These are phyloP conservation scores for Melastoma candidum DNA, from an alignment of 441 rosid genomes.

Conservation along the genomic window DNA sequence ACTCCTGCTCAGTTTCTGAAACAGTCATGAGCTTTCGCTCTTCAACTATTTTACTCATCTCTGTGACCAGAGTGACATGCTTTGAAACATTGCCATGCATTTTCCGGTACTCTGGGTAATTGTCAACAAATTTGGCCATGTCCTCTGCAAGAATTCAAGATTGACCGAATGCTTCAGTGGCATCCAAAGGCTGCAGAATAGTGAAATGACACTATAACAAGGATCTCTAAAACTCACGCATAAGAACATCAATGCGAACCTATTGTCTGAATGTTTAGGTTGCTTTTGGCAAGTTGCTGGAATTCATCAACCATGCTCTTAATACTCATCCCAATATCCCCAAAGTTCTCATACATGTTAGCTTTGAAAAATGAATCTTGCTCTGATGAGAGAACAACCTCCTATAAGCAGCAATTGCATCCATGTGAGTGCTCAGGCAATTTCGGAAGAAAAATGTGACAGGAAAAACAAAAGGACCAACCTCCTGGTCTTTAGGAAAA, in stretches of 20 bases:
- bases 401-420: slow-evolving; percentile 31
- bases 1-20: slow-evolving; percentile 93
- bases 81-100: slow-evolving; percentile 99
- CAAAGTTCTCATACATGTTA: slow-evolving; percentile 90
- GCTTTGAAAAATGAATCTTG: slow-evolving; percentile 85
- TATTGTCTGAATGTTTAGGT: slow-evolving; percentile 86
- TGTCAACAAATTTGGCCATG: slow-evolving; percentile 97
- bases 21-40: slow-evolving; percentile 87
- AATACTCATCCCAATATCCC: slow-evolving; percentile 94
- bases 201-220: slow-evolving; percentile 2
- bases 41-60: slow-evolving; percentile 96
- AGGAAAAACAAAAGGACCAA: slow-evolving; percentile 17
- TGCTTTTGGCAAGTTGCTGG: slow-evolving; percentile 93
- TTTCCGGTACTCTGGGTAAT: slow-evolving; percentile 87
- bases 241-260: slow-evolving; percentile 33
- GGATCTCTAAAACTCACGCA: slow-evolving; percentile 3
- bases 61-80: slow-evolving; percentile 96
- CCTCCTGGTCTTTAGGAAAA: slow-evolving; percentile 79
- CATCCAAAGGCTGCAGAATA: background rate
- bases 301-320: slow-evolving; percentile 95
- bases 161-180: too few species aligned
- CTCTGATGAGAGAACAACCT: slow-evolving; percentile 89
- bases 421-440: background rate
- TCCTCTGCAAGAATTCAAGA: slow-evolving; percentile 57
- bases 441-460: background rate